Evolutionary conservation across 345 rosid genomes (phyloP).

Genomic region (Cardiospermum halicacabum): DNA sequence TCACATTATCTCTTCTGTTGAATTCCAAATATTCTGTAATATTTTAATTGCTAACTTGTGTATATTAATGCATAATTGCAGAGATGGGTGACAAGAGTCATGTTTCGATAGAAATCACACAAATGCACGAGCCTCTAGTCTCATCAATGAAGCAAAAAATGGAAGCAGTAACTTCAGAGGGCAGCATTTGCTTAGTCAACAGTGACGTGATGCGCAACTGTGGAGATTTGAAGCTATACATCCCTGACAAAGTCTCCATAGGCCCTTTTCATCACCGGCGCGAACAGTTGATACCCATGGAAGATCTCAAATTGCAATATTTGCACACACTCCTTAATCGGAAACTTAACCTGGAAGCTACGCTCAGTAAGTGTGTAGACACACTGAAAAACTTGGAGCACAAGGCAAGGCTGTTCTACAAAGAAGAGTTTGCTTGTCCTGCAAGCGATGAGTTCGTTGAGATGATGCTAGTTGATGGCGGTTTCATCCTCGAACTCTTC

Average conservation of each 20-base stretch:
- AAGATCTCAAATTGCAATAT: slow-evolving; percentile 47
- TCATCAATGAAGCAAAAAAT: slow-evolving; percentile 26
- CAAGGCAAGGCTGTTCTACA: slow-evolving; percentile 33
- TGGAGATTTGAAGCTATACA: slow-evolving; percentile 3
- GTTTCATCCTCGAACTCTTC: slow-evolving; percentile 49
- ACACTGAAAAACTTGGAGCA: slow-evolving; percentile 36
- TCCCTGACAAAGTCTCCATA: slow-evolving; percentile 36
- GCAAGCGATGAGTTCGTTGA: slow-evolving; percentile 30
- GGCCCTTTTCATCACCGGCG: slow-evolving; percentile 36
- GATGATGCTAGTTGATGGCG: slow-evolving; percentile 42
- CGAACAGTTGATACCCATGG: background rate
- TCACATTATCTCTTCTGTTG: background rate
- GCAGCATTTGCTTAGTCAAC: slow-evolving; percentile 28
- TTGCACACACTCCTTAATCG: slow-evolving; percentile 37
- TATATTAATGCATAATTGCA: too few species aligned
- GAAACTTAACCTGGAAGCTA: slow-evolving; percentile 26
- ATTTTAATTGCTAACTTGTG: too few species aligned
- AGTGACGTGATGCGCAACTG: background rate
- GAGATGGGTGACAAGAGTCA: slow-evolving; percentile 11
- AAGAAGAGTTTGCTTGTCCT: background rate
- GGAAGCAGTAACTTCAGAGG: slow-evolving; percentile 29
- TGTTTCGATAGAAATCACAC: slow-evolving; percentile 25
- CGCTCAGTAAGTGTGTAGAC: slow-evolving; percentile 32
- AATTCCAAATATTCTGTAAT: background rate
- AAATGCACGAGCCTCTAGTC: slow-evolving; percentile 17